Evolutionary conservation across 2,329 filamentous ascomycete genomes (phyloP), one percentile per base, ranked within the genome.

Genomic region (Plectosphaerella plurivora): DNA sequence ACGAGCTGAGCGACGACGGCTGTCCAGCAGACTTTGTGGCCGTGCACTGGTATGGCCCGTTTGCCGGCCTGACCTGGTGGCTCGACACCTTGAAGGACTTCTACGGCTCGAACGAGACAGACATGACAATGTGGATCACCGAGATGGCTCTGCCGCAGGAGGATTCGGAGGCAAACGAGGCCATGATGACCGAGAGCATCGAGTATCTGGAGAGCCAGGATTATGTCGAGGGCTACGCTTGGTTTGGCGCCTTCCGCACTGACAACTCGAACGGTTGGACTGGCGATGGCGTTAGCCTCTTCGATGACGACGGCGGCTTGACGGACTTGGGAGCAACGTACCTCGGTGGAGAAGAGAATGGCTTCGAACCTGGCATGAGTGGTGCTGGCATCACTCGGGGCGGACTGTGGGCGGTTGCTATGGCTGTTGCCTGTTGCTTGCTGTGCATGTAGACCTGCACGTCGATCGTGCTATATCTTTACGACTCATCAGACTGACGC

Each of bases 11-110:
- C 47, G 59, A 67, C 2, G 53, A 61, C 1, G 71, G 71, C 0
- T 74, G 71, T 28, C 71, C 71, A 0, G 58, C 65, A 1, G 71
- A 74, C 49, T 74, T 74, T 33, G 63, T 74, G 14, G 66, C 69
- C 5, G 66, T 71, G 18, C 71, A 74, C 46, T 74, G 66, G 65
- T 74, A 73, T 49, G 71, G 71, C 3, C 63, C 66, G n/a, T 69
- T 65, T 1, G 50, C 50, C 0, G 71, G 71, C 4, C 60, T 74
- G 1, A 55, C 60, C 0, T 61, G 62, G 3, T 73, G 70, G 69
- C 55, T 74, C 1, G 60, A 58, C 3, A 65, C 65, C 8, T 58
- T 74, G 35, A 57, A 56, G 1, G 63, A 65, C 1, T 73, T 69
- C 45, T 74, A 74, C 58, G 64, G 63, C 45, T 55, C 59, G 5